Base-by-base conservation (phyloP, 1,284 basidiomycete genomes). In the Peniophora sp. region DNA sequence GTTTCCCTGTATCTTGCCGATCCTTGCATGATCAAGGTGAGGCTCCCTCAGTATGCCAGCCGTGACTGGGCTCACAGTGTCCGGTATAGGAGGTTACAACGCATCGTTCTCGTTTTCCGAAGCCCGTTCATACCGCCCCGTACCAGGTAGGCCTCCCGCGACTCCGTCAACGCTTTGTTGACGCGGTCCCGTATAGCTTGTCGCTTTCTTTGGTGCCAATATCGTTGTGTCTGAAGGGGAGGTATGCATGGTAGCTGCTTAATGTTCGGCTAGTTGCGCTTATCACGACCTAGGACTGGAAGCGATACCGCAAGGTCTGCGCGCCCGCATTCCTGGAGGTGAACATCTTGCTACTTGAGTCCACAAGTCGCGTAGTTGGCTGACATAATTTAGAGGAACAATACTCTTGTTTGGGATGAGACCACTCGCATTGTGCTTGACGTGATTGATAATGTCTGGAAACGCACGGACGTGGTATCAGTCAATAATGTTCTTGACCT, bases 351-450 rank as follows among this genome's bases (percentile, higher is more conserved):
- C 27, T 43, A 12, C 9, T 18, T n/a, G 15, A 15, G 8, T 45
- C 9, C 43, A 22, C 20, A 15, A 24, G 10, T 45, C 43, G 6
- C 14, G 8, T 10, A 20, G 22, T 12, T 32, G 27, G 12, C 27
- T 5, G 27, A 32, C 20, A n/a, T 3, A 6, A 20, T 2, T 17
- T 17, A 57, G 56, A 56, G 35, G 52, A 80, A 83, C 58, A 82
- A 79, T 57, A 72, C 66, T 47, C 64, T 82, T 35, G 79, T 81
- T 2, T 82, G 78, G 78, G 71, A 76, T 37, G 75, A 78, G 57
- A 73, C 79, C 0, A 57, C 73, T 18, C 63, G 65, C 9, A 63
- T 70, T 49, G 60, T 69, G 27, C 41, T 61, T 6, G 67, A 69
- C 20, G 60, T 73, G 54, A 67, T 70, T 54, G 58, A 65, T 12